Conservation (phyloP, 768 basidiomycete species). For the Calocera cornea region DNA sequence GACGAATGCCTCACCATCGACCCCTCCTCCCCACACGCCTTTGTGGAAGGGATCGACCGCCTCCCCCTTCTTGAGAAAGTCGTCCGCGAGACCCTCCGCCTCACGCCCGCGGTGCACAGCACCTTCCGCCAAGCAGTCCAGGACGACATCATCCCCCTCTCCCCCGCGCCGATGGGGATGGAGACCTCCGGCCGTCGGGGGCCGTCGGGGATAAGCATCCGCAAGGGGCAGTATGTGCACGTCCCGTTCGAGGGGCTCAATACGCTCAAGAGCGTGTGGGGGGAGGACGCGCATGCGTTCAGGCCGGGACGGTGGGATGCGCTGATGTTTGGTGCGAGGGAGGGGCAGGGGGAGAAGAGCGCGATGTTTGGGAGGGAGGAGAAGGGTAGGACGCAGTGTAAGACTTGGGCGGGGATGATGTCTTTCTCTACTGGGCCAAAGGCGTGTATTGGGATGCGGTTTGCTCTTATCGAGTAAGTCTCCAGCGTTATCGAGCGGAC, state of each 20-base stretch:
- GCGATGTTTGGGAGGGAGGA: not conserved
- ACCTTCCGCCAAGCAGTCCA: constrained; percentile 46
- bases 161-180: not conserved
- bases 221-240: constrained; percentile 62
- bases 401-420: not conserved
- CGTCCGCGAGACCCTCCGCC: constrained; percentile 54
- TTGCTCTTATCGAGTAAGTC: not conserved
- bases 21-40: constrained; percentile 21
- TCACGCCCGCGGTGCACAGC: constrained; percentile 73
- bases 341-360: not conserved
- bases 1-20: constrained; percentile 33
- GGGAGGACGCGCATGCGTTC: constrained; percentile 39
- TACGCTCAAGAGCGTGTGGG: constrained; percentile 65
- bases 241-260: constrained; percentile 71
- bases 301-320: constrained; percentile 16
- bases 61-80: constrained; percentile 68
- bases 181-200: not conserved
- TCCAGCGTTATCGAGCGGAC: not conserved
- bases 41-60: constrained; percentile 41
- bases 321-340: not conserved
- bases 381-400: not conserved
- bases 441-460: not conserved
- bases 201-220: constrained; percentile 33
- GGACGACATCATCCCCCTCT: constrained; percentile 63
- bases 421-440: not conserved